phyloP scores from a whole-genome alignment of 2,329 filamentous ascomycete species.

The Biscogniauxia marginata region DNA sequence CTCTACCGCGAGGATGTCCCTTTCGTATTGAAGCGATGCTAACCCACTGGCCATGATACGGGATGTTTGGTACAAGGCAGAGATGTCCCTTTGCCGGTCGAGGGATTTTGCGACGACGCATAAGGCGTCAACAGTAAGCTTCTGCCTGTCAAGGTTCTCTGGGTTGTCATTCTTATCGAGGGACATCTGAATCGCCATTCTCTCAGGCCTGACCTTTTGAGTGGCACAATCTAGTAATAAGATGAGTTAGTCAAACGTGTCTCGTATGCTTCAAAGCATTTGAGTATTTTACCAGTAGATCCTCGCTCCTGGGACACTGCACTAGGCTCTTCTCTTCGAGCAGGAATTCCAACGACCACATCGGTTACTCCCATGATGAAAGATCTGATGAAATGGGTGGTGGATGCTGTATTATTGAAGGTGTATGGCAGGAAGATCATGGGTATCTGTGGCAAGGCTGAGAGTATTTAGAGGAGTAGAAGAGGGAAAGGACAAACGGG shows the following conservation, averaged over 20 bases:
- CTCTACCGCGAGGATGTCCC: not conserved
- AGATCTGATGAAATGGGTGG: not conserved
- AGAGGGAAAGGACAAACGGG: too few relatives aligned
- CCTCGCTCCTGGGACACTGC: not conserved
- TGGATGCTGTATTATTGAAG: too few relatives aligned
- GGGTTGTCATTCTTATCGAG: too few relatives aligned
- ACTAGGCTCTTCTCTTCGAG: not conserved
- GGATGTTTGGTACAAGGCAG: not conserved
- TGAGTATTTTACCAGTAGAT: not conserved
- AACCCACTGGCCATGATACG: not conserved
- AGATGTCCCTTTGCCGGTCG: not conserved
- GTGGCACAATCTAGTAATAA: not conserved
- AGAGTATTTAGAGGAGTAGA: not conserved
- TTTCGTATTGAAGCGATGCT: not conserved
- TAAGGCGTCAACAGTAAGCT: not conserved
- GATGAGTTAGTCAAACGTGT: not conserved
- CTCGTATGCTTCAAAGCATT: not conserved
- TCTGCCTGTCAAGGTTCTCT: too few relatives aligned
- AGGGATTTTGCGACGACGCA: not conserved
- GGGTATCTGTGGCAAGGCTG: not conserved
- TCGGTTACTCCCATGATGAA: not conserved
- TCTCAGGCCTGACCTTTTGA: too few relatives aligned
- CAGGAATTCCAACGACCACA: not conserved
- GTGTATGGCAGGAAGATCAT: not conserved
- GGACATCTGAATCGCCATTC: too few relatives aligned